Evolutionary conservation across 2,329 filamentous ascomycete genomes (phyloP), one percentile per base, ranked within the genome.

Genomic region (Penicillium sp.): DNA sequence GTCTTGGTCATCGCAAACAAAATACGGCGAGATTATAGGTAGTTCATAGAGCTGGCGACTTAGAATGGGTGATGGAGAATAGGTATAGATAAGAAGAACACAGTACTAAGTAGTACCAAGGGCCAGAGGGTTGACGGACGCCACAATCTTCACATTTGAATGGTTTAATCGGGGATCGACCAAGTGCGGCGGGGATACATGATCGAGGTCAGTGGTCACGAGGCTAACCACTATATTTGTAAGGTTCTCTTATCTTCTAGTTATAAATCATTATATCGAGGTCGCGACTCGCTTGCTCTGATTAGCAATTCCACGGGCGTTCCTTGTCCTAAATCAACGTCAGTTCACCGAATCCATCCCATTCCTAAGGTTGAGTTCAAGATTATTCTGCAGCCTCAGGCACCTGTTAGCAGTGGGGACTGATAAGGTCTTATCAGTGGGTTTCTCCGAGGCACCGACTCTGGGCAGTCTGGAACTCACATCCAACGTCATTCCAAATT

Each of bases 361-460:
- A 25, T 25, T 11, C n/a, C 35, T n/a, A n/a, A 14, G 34, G 27
- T 18, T 18, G 19, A 5, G 19, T 34, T 9, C 31, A 34, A n/a
- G n/a, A n/a, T n/a, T n/a, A n/a, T n/a, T n/a, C n/a, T n/a, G n/a
- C n/a, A n/a, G n/a, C n/a, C n/a, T n/a, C n/a, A n/a, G n/a, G n/a
- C n/a, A n/a, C n/a, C 31, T 18, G 14, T 34, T 25, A 35, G 29
- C 13, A 31, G 18, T 39, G 45, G 8, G 38, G 16, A 25, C 46
- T 18, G 46, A 49, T 49, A 49, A 49, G 35, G 36, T 44, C 56
- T 64, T 64, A 64, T 64, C 61, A 54, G 59, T 49, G 57, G 53
- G 58, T 56, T 58, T 50, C 49, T 58, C 58, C 57, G 48, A 46
- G 43, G 37, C 35, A 39, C 42, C 30, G 57, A 43, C 33, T 43